phyloP scores from a whole-genome alignment of 129 eudicot genomes.

The Arctium lappa region DNA sequence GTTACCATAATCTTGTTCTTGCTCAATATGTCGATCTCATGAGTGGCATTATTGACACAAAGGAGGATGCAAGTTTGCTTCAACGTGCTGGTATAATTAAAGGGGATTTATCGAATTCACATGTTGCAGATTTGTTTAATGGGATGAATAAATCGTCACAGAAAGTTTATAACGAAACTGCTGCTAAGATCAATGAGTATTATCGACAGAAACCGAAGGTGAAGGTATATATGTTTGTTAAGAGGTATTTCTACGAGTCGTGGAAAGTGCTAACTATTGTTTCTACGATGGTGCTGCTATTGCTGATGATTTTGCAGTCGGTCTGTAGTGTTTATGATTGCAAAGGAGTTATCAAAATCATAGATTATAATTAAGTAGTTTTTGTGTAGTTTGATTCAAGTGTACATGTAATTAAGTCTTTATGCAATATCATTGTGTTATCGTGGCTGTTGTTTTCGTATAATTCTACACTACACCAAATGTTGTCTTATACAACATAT shows the following conservation, averaged over 20 bases:
- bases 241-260: constrained; percentile 9
- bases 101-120: constrained; percentile 8
- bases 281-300: constrained; percentile 1
- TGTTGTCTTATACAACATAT: too few species aligned
- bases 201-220: background rate
- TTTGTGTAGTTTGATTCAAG: background rate
- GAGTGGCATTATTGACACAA: constrained; percentile 22
- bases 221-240: constrained; percentile 1
- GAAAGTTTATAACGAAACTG: constrained; percentile 7
- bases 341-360: background rate
- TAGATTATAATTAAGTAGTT: background rate
- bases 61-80: constrained; percentile 19
- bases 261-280: constrained; percentile 22
- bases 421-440: too few species aligned
- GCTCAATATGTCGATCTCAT: constrained; percentile 10
- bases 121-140: constrained; percentile 15
- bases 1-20: background rate
- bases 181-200: background rate
- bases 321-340: constrained; percentile 11
- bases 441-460: too few species aligned
- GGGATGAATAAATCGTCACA: constrained; percentile 19
- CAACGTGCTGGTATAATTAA: constrained; percentile 3
- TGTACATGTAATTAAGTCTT: background rate
- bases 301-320: constrained; percentile 11
- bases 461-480: too few species aligned